Base-by-base conservation (phyloP, 257 asterid species). In the Solanum sitiens region DNA sequence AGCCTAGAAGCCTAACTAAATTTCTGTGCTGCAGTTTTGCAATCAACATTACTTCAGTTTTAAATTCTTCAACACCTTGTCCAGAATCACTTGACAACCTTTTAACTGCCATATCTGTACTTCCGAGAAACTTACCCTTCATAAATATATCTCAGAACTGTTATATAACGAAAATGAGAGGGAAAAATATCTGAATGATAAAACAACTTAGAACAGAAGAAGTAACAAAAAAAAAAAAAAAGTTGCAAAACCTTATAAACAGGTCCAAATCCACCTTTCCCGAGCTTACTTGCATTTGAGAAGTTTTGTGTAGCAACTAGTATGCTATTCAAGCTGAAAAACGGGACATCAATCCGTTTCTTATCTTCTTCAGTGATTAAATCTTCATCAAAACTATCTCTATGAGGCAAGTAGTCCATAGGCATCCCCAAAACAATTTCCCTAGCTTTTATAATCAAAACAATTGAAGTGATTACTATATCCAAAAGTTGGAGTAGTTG, bases 191-290 rank as follows among this genome's bases (percentile, higher is more conserved):
- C 18, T 25, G 30, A 53, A 11, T 25, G 53, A 27, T 30, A n/a
- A 80, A 27, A 23, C 27, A 44, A 16, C 32, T 11, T 18, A 16
- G 8, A 71, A 71, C 77, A 32, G 12, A 50, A 50, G 14, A 25
- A 23, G 14, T 6, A 37, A 35, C n/a, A n/a, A 0, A 27, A n/a
- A 1, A 2, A 4, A 37, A 45, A 33, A 4, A 5, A 12, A 40
- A 9, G 70, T 23, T 27, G 12, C 71, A 83, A 37, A 32, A 93
- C 96, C 94, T 91, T 92, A 86, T 94, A 92, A 30, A 94, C 96
- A 7, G 95, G 93, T 18, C 98, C 95, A 86, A 92, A 94, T 80
- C 98, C 98, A 37, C 95, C 98, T 84, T 70, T 89, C 59, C 98
- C 98, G 2, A 94, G 94, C 89, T 91, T 92, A 87, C 91, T 91